Base-by-base conservation (phyloP, 2,329 filamentous ascomycete genomes). In the Ceratocystis lukuohia region DNA sequence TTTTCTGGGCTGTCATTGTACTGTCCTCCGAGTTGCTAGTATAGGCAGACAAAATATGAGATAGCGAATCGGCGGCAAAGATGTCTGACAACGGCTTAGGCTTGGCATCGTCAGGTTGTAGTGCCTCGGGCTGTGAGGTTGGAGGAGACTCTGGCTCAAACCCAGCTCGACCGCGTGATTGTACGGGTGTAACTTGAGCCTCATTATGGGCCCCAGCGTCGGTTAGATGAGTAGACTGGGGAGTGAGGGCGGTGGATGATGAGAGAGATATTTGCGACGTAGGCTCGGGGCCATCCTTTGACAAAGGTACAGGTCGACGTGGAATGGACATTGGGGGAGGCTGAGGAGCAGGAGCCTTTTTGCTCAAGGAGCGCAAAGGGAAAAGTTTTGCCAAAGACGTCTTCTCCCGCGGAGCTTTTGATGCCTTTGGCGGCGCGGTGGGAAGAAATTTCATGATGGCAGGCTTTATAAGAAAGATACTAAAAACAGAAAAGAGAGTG, bases 21-120 rank as follows among this genome's bases (percentile, higher is more conserved):
- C 37, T 33, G 41, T 78, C 79, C 56, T 76, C 77, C 5, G 77
- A 78, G 59, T 76, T 78, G 69, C 76, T 74, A 63, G 80, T 80
- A 71, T 84, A 84, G 22, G 82, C 81, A 10, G 80, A 83, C 45
- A 84, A 70, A 10, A 84, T 74, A 71, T 81, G 84, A 15, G 78
- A 81, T 64, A 84, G 74, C 8, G 82, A 84, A 28, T 77, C 77
- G 1, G 76, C 75, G 2, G 80, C 78, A 17, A 44, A 65, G 25
- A 41, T 30, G 20, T 68, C 66, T 53, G 80, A 79, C 44, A 62
- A 30, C 2, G 72, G 73, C 59, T 71, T 69, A 17, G 37, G n/a
- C 45, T 57, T 65, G 15, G 25, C 62, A 68, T 72, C 44, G 57
- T 68, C 17, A 10, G 30, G 28, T 33, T 25, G 62, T 8, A 3